Evolutionary conservation across 805 yeast genomes (phyloP).

Genomic region (Myxozyma lipomycoides): DNA sequence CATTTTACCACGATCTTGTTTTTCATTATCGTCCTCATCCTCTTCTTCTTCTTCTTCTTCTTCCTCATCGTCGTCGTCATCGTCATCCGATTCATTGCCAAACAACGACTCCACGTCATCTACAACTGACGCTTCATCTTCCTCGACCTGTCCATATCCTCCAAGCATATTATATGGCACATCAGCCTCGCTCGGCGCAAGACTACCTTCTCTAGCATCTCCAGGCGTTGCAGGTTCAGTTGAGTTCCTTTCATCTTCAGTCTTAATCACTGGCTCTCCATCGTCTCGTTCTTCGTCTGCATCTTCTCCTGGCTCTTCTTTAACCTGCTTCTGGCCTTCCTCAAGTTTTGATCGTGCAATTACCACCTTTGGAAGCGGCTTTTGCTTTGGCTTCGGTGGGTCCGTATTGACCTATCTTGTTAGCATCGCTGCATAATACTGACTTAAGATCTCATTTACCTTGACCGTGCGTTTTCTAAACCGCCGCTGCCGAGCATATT

Average conservation of each 20-base stretch:
- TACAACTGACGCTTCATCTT: constrained; percentile 37
- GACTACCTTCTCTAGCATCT: constrained; percentile 19
- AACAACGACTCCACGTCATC: constrained; percentile 38
- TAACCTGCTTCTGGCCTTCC: constrained; percentile 32
- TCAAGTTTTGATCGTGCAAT: constrained; percentile 5
- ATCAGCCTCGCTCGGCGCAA: constrained; percentile 29
- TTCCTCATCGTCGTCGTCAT: constrained; percentile 37
- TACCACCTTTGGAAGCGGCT: constrained; percentile 21
- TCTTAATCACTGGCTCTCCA: constrained; percentile 25
- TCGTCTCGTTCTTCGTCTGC: constrained; percentile 14
- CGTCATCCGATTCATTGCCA: constrained; percentile 46
- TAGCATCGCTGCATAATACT: neutral
- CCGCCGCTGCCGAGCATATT: constrained; percentile 63
- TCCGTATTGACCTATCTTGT: constrained; percentile 6
- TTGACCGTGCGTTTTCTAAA: constrained; percentile 68
- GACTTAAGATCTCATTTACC: constrained; percentile 45
- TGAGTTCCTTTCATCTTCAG: constrained; percentile 22
- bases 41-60: constrained; percentile 51
- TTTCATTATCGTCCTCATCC: constrained; percentile 51
- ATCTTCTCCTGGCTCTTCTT: neutral
- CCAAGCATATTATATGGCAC: constrained; percentile 37
- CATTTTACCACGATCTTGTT: constrained; percentile 48
- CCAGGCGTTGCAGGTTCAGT: neutral
- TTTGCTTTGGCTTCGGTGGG: constrained; percentile 14
- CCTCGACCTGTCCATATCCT: constrained; percentile 34